Evolutionary conservation across 441 rosid genomes (phyloP).

Genomic region (Brassica balearica): DNA sequence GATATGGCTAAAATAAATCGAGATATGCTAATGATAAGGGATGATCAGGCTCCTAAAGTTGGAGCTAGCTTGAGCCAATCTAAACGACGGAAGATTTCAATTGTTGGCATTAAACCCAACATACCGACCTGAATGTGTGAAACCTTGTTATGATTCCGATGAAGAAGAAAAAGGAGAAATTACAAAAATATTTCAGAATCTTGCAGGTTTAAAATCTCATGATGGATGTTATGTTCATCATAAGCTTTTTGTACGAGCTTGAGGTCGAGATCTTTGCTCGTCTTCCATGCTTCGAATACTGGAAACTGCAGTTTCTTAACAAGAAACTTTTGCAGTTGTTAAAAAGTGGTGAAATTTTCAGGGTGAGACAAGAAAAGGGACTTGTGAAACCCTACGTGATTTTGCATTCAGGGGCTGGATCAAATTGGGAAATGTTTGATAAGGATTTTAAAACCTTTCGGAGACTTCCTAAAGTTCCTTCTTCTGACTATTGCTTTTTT

Average conservation of each 20-base stretch:
- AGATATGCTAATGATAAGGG: background rate
- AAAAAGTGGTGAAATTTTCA: background rate
- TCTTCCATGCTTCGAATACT: background rate
- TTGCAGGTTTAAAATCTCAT: background rate
- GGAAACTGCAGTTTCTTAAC: too few species aligned
- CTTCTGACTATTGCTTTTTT: background rate
- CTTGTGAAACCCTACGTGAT: background rate
- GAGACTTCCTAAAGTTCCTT: background rate
- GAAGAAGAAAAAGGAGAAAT: too few species aligned
- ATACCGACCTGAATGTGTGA: too few species aligned
- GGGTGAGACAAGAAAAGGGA: background rate
- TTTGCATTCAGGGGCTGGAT: background rate
- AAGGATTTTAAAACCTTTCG: background rate
- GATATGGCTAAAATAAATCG: background rate
- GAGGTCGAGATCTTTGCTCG: too few species aligned
- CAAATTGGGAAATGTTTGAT: background rate
- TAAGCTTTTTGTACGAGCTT: too few species aligned
- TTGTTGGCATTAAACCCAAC: background rate
- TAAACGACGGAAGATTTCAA: too few species aligned
- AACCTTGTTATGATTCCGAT: too few species aligned
- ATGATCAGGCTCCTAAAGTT: background rate
- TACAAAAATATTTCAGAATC: background rate
- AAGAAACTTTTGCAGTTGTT: background rate
- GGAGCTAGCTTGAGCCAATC: background rate
- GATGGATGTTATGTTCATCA: background rate